phyloP scores from a whole-genome alignment of 305 asterid species.

The Fraxinus baroniana region DNA sequence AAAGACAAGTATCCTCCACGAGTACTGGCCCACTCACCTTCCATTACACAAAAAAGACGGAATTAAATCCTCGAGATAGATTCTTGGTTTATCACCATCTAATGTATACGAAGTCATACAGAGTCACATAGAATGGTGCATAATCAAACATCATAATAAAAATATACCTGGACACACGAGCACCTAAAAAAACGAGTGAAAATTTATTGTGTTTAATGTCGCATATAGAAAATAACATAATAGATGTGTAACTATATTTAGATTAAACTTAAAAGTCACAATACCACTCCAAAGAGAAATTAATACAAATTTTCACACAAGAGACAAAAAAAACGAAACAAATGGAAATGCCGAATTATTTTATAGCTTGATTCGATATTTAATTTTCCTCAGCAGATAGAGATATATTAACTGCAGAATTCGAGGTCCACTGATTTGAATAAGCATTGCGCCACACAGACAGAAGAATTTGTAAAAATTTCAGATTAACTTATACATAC shows the following conservation, averaged over 20 bases:
- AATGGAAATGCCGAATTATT: not conserved
- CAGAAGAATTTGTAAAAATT: not conserved
- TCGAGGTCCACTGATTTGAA: not conserved
- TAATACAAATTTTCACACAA: not conserved
- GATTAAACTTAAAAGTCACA: not conserved
- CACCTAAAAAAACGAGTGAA: not conserved
- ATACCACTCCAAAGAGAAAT: not conserved
- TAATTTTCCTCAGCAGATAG: not conserved
- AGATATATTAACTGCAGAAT: not conserved
- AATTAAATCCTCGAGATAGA: constrained; percentile 2
- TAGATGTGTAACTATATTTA: not conserved
- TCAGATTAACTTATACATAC: not conserved
- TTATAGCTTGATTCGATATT: not conserved
- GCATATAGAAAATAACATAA: not conserved
- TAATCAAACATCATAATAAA: not conserved
- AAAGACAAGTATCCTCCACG: constrained; percentile 98
- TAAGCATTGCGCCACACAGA: not conserved
- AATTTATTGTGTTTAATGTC: not conserved
- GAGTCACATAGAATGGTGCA: not conserved
- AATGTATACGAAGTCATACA: not conserved
- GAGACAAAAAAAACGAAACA: not conserved
- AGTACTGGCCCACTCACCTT: constrained; percentile 96
- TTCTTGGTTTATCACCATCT: not conserved
- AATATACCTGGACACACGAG: not conserved
- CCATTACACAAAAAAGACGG: constrained; percentile 18